Conservation (phyloP, 306 rosid species). For the Prosopis cineraria region DNA sequence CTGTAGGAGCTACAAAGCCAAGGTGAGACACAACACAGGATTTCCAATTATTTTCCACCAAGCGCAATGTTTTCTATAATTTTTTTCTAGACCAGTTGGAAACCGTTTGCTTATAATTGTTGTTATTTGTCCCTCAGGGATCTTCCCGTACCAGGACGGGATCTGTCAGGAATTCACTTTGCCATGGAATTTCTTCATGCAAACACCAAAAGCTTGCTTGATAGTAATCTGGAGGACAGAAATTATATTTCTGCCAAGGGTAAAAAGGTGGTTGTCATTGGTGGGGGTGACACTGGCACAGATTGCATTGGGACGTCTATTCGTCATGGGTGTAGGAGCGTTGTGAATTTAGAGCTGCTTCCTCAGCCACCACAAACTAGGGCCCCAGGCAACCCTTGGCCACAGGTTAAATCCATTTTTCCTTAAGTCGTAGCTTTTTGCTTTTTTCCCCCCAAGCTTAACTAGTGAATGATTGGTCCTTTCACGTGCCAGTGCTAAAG, state of each 20-base stretch:
- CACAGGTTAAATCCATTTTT: conserved; percentile 52
- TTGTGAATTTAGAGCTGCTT: conserved; percentile 74
- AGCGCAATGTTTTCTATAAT: neutral
- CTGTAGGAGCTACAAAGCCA: conserved; percentile 97
- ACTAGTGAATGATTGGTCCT: neutral
- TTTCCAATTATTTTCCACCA: neutral
- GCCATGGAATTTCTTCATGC: conserved; percentile 98
- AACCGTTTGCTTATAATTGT: neutral
- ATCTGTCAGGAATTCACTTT: conserved; percentile 86
- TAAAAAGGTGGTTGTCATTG: conserved; percentile 91
- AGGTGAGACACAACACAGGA: conserved; percentile 51
- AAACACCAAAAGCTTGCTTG: conserved; percentile 97
- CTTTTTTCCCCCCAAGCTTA: neutral
- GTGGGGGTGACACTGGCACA: conserved; percentile 99
- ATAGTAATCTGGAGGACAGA: conserved; percentile 80
- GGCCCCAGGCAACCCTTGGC: conserved; percentile 98
- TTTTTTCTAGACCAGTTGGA: neutral
- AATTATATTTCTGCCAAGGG: conserved; percentile 94
- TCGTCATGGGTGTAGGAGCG: conserved; percentile 81
- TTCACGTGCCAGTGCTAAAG: neutral
- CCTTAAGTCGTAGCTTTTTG: neutral
- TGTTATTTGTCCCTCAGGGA: conserved; percentile 57
- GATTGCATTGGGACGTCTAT: conserved; percentile 98
- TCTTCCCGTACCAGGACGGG: conserved; percentile 95
- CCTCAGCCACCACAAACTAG: conserved; percentile 82